Conservation (phyloP, 2,329 filamentous ascomycete genomes). For the Bipolaris cookei region DNA sequence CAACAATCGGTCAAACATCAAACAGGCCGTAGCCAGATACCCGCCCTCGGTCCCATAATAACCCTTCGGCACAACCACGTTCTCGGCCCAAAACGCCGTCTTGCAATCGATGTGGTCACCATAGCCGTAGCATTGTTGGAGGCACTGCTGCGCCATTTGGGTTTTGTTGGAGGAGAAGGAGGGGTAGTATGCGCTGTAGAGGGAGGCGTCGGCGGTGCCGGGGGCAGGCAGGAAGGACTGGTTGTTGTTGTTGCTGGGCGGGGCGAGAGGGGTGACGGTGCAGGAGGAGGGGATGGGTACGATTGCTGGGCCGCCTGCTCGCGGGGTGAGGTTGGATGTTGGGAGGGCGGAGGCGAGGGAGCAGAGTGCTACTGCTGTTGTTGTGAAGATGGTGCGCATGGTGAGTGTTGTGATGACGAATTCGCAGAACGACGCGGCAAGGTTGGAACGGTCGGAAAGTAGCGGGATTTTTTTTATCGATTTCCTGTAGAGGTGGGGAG, state of each 20-base stretch:
- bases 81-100: constrained; percentile 46
- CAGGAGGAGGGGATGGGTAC: constrained; percentile 47
- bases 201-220: constrained; percentile 25
- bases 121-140: constrained; percentile 52
- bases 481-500: background rate
- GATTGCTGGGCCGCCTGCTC: constrained; percentile 47
- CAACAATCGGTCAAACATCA: constrained; percentile 44
- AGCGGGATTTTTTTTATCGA: background rate
- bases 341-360: constrained; percentile 13
- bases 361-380: constrained; percentile 5
- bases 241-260: constrained; percentile 2
- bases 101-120: constrained; percentile 46
- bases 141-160: constrained; percentile 42
- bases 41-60: constrained; percentile 45
- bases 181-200: constrained; percentile 46
- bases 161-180: constrained; percentile 35
- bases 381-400: constrained; percentile 7
- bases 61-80: constrained; percentile 45
- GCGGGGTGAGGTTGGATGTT: constrained; percentile 9
- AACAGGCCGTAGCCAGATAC: constrained; percentile 41
- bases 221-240: constrained; percentile 35
- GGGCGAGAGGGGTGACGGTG: constrained; percentile 39
- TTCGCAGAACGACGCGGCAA: background rate
- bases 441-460: background rate
- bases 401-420: background rate